phyloP scores from a whole-genome alignment of 805 yeast species.

The Middelhovenomyces tepae region DNA sequence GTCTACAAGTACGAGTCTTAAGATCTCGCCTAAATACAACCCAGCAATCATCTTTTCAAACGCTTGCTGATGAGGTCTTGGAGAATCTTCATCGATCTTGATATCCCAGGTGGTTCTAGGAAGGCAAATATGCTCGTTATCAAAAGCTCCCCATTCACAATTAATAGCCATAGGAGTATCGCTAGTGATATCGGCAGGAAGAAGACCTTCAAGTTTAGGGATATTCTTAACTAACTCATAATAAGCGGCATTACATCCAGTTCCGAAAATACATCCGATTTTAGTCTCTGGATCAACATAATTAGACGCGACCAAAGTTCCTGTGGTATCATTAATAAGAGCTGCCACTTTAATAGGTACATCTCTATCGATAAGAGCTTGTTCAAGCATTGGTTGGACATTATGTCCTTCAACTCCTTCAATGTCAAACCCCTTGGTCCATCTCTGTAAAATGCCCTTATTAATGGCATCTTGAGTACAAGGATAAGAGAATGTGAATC shows the following conservation, averaged over 20 bases:
- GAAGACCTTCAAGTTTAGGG: slow-evolving; percentile 70
- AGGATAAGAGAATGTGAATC: slow-evolving; percentile 94
- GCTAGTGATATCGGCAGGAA: slow-evolving; percentile 52
- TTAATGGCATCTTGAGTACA: slow-evolving; percentile 65
- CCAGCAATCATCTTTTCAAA: slow-evolving; percentile 98
- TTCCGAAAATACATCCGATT: slow-evolving; percentile 95
- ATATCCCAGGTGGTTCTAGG: slow-evolving; percentile 89
- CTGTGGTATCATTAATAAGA: slow-evolving; percentile 92
- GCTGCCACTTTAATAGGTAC: slow-evolving; percentile 86
- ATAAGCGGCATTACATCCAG: slow-evolving; percentile 97
- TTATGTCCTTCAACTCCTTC: slow-evolving; percentile 89
- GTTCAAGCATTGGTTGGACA: slow-evolving; percentile 85
- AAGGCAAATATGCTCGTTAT: slow-evolving; percentile 71
- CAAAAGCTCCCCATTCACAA: slow-evolving; percentile 98
- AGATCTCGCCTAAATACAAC: slow-evolving; percentile 86
- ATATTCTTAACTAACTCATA: slow-evolving; percentile 65
- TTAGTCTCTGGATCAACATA: slow-evolving; percentile 81
- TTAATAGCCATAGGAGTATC: slow-evolving; percentile 86
- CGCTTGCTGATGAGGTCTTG: slow-evolving; percentile 93
- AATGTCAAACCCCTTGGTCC: slow-evolving; percentile 98
- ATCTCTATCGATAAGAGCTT: slow-evolving; percentile 50
- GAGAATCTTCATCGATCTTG: slow-evolving; percentile 72
- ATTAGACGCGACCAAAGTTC: slow-evolving; percentile 91
- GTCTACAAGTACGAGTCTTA: slow-evolving; percentile 73
- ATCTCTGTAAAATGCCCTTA: slow-evolving; percentile 80